These are phyloP conservation scores for Phytopythium chamaehyphon DNA, from an alignment of 352 stramenopile species.

Conservation along the genomic window DNA sequence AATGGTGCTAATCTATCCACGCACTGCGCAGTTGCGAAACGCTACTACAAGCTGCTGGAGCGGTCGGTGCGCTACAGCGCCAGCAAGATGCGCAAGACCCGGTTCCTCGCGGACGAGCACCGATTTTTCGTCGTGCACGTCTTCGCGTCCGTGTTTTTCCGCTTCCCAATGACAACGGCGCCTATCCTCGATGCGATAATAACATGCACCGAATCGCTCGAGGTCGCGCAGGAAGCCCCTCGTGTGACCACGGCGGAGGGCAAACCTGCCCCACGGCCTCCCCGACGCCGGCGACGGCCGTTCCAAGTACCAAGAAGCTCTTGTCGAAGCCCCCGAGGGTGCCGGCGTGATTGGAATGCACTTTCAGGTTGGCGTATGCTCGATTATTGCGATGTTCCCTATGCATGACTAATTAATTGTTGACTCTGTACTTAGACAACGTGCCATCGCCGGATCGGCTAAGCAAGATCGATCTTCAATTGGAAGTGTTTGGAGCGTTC, in stretches of 20 bases:
- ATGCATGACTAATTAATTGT: neutral
- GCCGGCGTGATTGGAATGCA: conserved; percentile 58
- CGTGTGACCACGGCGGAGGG: neutral
- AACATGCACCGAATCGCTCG: conserved; percentile 52
- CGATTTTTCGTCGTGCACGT: conserved; percentile 70
- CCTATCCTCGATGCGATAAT: conserved; percentile 50
- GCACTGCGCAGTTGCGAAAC: conserved; percentile 37
- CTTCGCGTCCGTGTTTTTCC: conserved; percentile 63
- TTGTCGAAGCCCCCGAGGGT: conserved; percentile 47
- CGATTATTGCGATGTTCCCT: neutral
- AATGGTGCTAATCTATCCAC: neutral
- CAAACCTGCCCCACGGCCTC: neutral
- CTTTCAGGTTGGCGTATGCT: conserved; percentile 25
- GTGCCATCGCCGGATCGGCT: conserved; percentile 33
- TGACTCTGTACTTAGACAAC: conserved; percentile 15
- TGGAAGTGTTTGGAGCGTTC: conserved; percentile 48
- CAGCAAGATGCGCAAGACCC: conserved; percentile 57
- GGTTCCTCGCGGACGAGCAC: conserved; percentile 68
- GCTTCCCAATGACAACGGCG: conserved; percentile 45
- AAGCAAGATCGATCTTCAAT: conserved; percentile 38
- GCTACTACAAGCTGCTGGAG: conserved; percentile 57
- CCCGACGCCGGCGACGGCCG: neutral
- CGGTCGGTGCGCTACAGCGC: conserved; percentile 57
- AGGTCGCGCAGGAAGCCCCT: conserved; percentile 7
- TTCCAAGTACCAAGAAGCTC: conserved; percentile 10